phyloP scores from a whole-genome alignment of 805 yeast species.

The Phaffomyces opuntiae region DNA sequence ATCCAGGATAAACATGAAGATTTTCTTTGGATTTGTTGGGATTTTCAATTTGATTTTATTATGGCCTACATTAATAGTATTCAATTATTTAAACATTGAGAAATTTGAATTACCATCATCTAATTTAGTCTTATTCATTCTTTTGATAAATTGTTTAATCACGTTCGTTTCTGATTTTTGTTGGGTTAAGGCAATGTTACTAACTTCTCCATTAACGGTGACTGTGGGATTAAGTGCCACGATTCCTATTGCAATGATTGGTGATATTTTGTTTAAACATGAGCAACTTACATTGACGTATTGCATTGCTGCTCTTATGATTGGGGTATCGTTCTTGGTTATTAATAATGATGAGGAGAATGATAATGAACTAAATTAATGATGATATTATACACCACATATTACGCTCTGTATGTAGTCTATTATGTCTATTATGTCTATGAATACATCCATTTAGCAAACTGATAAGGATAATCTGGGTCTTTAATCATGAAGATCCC shows the following conservation, averaged over 20 bases:
- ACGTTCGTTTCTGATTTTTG: slow-evolving; percentile 86
- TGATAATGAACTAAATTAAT: slow-evolving; percentile 28
- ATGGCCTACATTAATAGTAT: slow-evolving; percentile 75
- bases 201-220: slow-evolving; percentile 91
- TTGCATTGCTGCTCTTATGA: slow-evolving; percentile 71
- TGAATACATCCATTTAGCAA: slow-evolving; percentile 12
- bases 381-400: too few species aligned
- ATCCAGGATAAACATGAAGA: slow-evolving; percentile 69
- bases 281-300: slow-evolving; percentile 57
- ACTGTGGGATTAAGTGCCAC: slow-evolving; percentile 92
- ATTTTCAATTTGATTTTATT: slow-evolving; percentile 62
- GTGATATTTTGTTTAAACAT: slow-evolving; percentile 72
- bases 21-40: slow-evolving; percentile 95
- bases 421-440: not conserved
- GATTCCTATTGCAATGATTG: slow-evolving; percentile 90
- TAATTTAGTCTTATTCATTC: slow-evolving; percentile 41
- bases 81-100: slow-evolving; percentile 63
- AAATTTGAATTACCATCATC: slow-evolving; percentile 62
- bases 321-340: slow-evolving; percentile 75
- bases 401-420: too few species aligned
- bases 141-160: slow-evolving; percentile 61
- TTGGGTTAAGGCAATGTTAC: slow-evolving; percentile 92
- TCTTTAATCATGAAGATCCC: slow-evolving; percentile 13
- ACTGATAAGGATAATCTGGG: slow-evolving; percentile 16
- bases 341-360: slow-evolving; percentile 74